Conservation (phyloP, 2,329 filamentous ascomycete species). For the Penicillium digitatum region DNA sequence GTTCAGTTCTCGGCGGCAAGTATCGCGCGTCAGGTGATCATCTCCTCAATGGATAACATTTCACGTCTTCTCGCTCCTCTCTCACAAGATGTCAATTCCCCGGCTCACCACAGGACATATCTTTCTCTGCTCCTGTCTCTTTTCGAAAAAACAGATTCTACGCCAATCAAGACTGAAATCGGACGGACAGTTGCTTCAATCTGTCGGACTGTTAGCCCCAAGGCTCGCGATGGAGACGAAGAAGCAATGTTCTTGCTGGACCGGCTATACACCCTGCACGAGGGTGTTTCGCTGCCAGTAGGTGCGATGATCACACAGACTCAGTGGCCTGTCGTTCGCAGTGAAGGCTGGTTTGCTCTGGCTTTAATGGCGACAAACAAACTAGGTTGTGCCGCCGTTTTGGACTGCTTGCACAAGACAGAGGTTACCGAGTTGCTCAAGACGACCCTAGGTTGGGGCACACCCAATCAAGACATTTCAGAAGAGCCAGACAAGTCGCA, state of each 20-base stretch:
- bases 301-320: constrained; percentile 45
- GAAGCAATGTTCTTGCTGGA: constrained; percentile 27
- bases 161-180: constrained; percentile 46
- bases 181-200: constrained; percentile 46
- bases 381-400: constrained; percentile 33
- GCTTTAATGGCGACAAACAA: constrained; percentile 44
- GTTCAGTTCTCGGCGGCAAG: constrained; percentile 45
- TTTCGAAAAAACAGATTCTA: constrained; percentile 42
- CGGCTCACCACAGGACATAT: constrained; percentile 33
- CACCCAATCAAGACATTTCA: constrained; percentile 12
- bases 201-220: constrained; percentile 39
- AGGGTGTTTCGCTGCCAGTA: constrained; percentile 38
- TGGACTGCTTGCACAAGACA: constrained; percentile 35
- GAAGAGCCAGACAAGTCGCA: constrained; percentile 24
- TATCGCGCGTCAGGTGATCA: constrained; percentile 40
- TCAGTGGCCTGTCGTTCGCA: constrained; percentile 47
- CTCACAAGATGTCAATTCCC: constrained; percentile 29
- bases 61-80: constrained; percentile 33
- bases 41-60: constrained; percentile 39
- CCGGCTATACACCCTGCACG: constrained; percentile 35
- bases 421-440: constrained; percentile 35
- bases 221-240: constrained; percentile 21
- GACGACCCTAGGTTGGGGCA: constrained; percentile 26
- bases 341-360: constrained; percentile 49
- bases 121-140: constrained; percentile 42